phyloP scores from a whole-genome alignment of 2,329 filamentous ascomycete genomes.

The Claviceps spartinae region DNA sequence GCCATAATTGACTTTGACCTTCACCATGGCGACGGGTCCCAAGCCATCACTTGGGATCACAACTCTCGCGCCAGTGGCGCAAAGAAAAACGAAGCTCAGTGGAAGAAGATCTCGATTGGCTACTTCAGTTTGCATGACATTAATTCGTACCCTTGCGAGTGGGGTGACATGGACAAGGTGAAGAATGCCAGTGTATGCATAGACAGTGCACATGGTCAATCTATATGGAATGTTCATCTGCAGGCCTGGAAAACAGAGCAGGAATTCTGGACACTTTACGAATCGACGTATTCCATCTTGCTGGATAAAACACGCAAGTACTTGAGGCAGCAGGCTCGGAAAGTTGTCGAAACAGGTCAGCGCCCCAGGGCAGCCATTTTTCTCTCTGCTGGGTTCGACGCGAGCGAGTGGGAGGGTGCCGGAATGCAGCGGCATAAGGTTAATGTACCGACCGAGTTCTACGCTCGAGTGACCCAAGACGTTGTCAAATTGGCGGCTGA shows the following conservation, averaged over 20 bases:
- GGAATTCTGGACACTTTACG: slow-evolving; percentile 85
- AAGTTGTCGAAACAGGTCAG: slow-evolving; percentile 43
- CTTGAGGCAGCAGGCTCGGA: slow-evolving; percentile 57
- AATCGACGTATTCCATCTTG: slow-evolving; percentile 60
- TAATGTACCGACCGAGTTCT: slow-evolving; percentile 94
- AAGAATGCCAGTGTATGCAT: slow-evolving; percentile 89
- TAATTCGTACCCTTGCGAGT: slow-evolving; percentile 94
- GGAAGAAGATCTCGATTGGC: slow-evolving; percentile 78
- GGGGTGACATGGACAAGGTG: slow-evolving; percentile 85
- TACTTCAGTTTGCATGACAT: slow-evolving; percentile 98
- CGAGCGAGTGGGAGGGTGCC: slow-evolving; percentile 81
- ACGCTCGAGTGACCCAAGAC: slow-evolving; percentile 79
- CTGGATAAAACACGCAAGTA: slow-evolving; percentile 72
- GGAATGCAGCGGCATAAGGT: slow-evolving; percentile 95
- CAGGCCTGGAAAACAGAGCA: slow-evolving; percentile 69
- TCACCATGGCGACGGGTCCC: slow-evolving; percentile 90
- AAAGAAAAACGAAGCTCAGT: slow-evolving; percentile 55
- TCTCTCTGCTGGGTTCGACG: slow-evolving; percentile 90
- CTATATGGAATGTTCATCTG: slow-evolving; percentile 90
- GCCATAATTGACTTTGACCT: slow-evolving; percentile 89
- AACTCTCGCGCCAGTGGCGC: slow-evolving; percentile 54
- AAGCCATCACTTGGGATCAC: slow-evolving; percentile 83
- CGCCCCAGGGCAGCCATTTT: slow-evolving; percentile 78
- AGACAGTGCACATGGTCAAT: slow-evolving; percentile 87
- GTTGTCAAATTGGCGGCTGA: slow-evolving; percentile 72